Conservation (phyloP, 495 filamentous ascomycete species). For the Cladorrhinum samala region DNA sequence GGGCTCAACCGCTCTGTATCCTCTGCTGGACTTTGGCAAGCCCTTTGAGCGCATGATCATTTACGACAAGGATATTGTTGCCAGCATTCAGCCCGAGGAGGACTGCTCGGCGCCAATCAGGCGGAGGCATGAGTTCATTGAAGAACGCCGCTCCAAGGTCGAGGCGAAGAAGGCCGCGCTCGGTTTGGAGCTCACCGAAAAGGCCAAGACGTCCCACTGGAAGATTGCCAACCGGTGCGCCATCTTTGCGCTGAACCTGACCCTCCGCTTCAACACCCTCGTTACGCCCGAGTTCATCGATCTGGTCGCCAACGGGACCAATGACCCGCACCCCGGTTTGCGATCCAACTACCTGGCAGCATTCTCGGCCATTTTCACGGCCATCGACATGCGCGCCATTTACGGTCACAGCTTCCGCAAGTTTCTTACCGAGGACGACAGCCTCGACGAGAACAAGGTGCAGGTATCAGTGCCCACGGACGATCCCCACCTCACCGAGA, state of each 20-base stretch:
- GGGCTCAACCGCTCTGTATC: constrained; percentile 70
- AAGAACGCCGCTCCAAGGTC: constrained; percentile 63
- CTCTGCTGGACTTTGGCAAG: constrained; percentile 86
- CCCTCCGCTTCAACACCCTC: constrained; percentile 81
- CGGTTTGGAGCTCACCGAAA: constrained; percentile 70
- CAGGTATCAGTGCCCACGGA: constrained; percentile 61
- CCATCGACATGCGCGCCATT: constrained; percentile 80
- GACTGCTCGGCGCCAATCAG: constrained; percentile 57
- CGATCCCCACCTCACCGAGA: constrained; percentile 69
- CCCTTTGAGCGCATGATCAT: constrained; percentile 80
- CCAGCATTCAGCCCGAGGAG: constrained; percentile 66
- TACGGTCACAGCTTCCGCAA: constrained; percentile 79
- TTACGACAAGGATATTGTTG: constrained; percentile 64
- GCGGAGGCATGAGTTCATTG: constrained; percentile 62
- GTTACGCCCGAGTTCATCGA: constrained; percentile 75
- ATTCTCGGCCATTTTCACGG: constrained; percentile 71
- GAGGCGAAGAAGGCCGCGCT: constrained; percentile 78
- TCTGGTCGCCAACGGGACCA: constrained; percentile 74
- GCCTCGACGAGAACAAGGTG: constrained; percentile 62
- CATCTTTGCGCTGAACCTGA: constrained; percentile 81
- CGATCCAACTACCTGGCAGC: constrained; percentile 73
- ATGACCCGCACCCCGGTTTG: constrained; percentile 83
- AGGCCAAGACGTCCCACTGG: constrained; percentile 81
- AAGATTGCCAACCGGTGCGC: constrained; percentile 86
- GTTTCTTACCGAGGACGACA: constrained; percentile 71